Evolutionary conservation across 208 protist species (phyloP), one percentile per base, ranked within the genome.

Genomic region (Naegleria lovaniensis): DNA sequence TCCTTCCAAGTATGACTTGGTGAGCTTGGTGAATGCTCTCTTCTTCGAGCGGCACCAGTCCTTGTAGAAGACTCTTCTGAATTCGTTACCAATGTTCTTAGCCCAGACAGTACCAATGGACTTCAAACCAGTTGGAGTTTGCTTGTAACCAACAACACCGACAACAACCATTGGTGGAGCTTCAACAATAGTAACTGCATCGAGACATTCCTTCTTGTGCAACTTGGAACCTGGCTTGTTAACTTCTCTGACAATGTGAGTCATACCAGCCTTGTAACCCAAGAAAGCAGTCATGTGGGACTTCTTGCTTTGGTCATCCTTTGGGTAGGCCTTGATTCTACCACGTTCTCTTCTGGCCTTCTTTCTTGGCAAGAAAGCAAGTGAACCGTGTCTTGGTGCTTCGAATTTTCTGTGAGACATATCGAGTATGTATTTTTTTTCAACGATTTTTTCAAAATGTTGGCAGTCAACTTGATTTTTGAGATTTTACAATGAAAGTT

Each of bases 231-330:
- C 97, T 43, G 95, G 95, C 89, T 96, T 96, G 93, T 99, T 97
- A 85, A 99, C 93, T 59, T 99, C 98, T 93, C 99, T 97, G 85
- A 99, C 96, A 92, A 99, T 97, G 97, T 99, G 99, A 79, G 99
- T 99, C 98, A 99, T 99, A 94, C 99, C 99, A 86, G 99, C 99
- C 97, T 99, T 99, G 97, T 98, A 99, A 93, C 96, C 98, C 93
- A 99, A 96, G 96, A 97, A 97, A 91, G 97, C 98, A 52, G 98
- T 99, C 85, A 99, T 96, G 96, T 99, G 98, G 76, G 96, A 96
- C 91, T 96, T 95, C 94, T 98, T 94, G 19, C 91, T 94, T 41
- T 94, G 89, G 92, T 99, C 95, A 94, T 99, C 98, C 95, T 98
- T 98, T 85, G 97, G 98, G 96, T 98, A 99, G 58, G 94, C 93